Evolutionary conservation across 345 rosid species (phyloP).

Genomic region (Aquilaria yunnanensis): DNA sequence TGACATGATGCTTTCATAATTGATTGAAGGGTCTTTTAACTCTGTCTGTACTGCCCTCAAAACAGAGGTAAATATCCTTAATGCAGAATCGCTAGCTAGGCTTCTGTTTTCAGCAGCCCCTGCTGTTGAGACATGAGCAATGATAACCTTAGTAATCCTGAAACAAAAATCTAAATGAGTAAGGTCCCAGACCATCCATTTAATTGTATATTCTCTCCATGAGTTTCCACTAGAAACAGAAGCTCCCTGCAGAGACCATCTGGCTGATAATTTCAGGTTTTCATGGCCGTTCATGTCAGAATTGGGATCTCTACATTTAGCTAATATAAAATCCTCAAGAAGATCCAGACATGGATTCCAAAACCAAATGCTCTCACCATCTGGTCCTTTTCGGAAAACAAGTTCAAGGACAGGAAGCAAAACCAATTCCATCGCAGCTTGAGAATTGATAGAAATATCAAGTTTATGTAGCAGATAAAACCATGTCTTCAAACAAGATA

Average conservation of each 20-base stretch:
- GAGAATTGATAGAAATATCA: constrained; percentile 28
- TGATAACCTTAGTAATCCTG: constrained; percentile 20
- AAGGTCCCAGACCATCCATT: constrained; percentile 46
- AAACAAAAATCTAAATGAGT: constrained; percentile 32
- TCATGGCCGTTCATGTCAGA: constrained; percentile 15
- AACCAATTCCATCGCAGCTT: constrained; percentile 27
- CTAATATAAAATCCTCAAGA: constrained; percentile 30
- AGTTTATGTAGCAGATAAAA: constrained; percentile 50
- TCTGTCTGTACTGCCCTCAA: constrained; percentile 37
- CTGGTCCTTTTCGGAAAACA: constrained; percentile 30
- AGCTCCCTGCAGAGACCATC: constrained; percentile 17
- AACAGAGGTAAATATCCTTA: constrained; percentile 43
- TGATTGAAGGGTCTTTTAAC: constrained; percentile 21
- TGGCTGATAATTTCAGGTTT: constrained; percentile 12
- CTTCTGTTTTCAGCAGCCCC: constrained; percentile 20
- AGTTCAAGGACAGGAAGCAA: constrained; percentile 41
- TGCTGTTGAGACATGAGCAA: constrained; percentile 18
- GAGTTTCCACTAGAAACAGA: constrained; percentile 16
- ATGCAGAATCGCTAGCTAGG: constrained; percentile 29
- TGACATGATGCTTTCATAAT: constrained; percentile 29
- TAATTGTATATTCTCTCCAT: constrained; percentile 31
- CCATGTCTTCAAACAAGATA: constrained; percentile 49
- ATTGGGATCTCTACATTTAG: constrained; percentile 23
- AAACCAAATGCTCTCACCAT: constrained; percentile 20
- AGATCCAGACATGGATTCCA: constrained; percentile 45